Evolutionary conservation across 1,284 basidiomycete genomes (phyloP).

Genomic region (Cryptococcus hybrid): DNA sequence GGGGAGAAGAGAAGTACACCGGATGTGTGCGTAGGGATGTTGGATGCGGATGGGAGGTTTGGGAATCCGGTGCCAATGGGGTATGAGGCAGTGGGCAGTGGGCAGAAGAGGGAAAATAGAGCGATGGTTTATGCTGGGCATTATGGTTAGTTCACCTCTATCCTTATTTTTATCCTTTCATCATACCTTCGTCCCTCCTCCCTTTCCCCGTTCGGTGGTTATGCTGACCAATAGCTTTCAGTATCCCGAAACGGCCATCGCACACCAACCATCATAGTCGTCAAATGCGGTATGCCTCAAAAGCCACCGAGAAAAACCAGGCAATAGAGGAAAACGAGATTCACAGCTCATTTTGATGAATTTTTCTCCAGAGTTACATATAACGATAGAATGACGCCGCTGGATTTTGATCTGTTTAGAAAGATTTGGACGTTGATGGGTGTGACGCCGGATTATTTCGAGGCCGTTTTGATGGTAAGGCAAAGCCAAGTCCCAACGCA

Average conservation of each 20-base stretch:
- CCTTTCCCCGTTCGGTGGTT: background rate
- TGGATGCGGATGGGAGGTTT: constrained; percentile 93
- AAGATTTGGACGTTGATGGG: constrained; percentile 97
- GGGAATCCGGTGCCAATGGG: constrained; percentile 96
- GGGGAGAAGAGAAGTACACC: constrained; percentile 91
- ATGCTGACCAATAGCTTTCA: constrained; percentile 6
- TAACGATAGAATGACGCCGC: constrained; percentile 96
- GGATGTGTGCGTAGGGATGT: constrained; percentile 87
- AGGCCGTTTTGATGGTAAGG: constrained; percentile 92
- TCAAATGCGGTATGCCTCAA: constrained; percentile 85
- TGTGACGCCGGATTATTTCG: constrained; percentile 98
- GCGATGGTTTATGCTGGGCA: constrained; percentile 99
- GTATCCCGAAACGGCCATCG: constrained; percentile 65
- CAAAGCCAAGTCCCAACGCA: background rate
- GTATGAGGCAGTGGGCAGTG: constrained; percentile 86
- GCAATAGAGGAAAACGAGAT: constrained; percentile 98
- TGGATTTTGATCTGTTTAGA: constrained; percentile 97
- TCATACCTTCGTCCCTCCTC: too few species aligned
- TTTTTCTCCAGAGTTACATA: constrained; percentile 99
- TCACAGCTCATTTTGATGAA: constrained; percentile 99
- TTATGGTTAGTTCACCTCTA: constrained; percentile 67
- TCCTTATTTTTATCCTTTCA: background rate
- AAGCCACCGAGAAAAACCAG: constrained; percentile 90
- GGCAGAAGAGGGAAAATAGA: constrained; percentile 84
- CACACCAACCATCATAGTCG: constrained; percentile 92